Base-by-base conservation (phyloP, 2,329 filamentous ascomycete species). In the Mariannaea elegans region DNA sequence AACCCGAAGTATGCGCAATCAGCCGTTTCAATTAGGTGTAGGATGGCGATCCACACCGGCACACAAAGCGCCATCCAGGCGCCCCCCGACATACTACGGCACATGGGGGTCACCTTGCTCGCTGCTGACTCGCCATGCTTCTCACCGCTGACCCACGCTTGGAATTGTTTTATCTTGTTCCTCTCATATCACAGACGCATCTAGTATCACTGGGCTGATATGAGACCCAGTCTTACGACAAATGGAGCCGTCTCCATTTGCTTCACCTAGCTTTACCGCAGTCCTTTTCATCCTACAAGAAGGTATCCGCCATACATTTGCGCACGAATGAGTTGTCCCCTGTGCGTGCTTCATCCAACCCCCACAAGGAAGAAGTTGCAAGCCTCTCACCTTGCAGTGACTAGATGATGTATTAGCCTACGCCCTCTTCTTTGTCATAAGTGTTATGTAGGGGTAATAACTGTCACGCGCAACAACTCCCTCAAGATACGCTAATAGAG, bases 11-110 rank as follows among this genome's bases (percentile, higher is more conserved):
- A 55, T 60, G 62, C 56, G 49, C 49, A 51, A 45, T 63, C 62
- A 59, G 48, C 39, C 56, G 61, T 60, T 54, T 53, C 58, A 61
- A 61, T 66, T 53, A 61, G 63, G 61, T 65, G 53, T 62, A 63
- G 46, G 42, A 64, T 38, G 36, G 45, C 24, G 54, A 54, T 60
- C 64, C 62, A 65, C 59, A n/a, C 48, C 42, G 62, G 64, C 59
- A 59, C n/a, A 50, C 52, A 56, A 44, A 48, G 45, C 39, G 19
- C 47, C 57, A 46, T 54, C 48, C 56, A 65, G 54, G 58, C 58
- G 38, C 48, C 56, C 41, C 57, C 52, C 52, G 62, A 63, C 53
- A 50, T 52, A 62, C 46, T 27, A 6, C 24, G 50, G 46, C 55
- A 47, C 56, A 59, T 59, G 57, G 56, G 55, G 63, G 52, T 55